A percentile compares a stretch with the other conserved stretches of the same genome.
Conservation (phyloP, 345 rosid genomes). For the Gossypium mustelinum region DNA sequence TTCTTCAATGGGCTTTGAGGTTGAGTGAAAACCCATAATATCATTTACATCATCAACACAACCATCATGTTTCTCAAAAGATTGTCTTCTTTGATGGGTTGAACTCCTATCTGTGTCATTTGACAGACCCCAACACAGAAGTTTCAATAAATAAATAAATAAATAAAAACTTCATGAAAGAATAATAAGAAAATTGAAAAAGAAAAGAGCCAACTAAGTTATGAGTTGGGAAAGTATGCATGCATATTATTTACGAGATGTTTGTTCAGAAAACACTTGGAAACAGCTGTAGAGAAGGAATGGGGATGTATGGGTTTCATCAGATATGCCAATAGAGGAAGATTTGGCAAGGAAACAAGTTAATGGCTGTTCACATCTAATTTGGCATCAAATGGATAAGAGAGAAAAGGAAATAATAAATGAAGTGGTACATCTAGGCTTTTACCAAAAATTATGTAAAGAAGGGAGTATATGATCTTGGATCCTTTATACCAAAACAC, state of each 20-base stretch:
- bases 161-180: too few relatives aligned
- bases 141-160: too few relatives aligned
- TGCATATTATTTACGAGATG: neutral
- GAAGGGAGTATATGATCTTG: conserved; percentile 6
- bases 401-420: conserved; percentile 26
- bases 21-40: conserved; percentile 18
- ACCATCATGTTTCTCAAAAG: conserved; percentile 34
- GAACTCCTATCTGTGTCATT: conserved; percentile 35
- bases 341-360: conserved; percentile 19
- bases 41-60: conserved; percentile 31
- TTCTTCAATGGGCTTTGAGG: conserved; percentile 32
- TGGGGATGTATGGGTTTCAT: conserved; percentile 22
- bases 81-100: conserved; percentile 32
- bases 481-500: conserved; percentile 15
- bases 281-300: neutral
- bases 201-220: neutral
- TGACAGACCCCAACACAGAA: neutral
- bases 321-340: conserved; percentile 33
- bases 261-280: neutral
- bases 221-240: neutral
- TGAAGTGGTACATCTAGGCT: conserved; percentile 26
- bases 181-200: neutral
- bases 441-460: conserved; percentile 18
- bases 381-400: conserved; percentile 22
- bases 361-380: conserved; percentile 23